Conservation (phyloP, 1,139 yeast genomes). For the Pichia sp. region DNA sequence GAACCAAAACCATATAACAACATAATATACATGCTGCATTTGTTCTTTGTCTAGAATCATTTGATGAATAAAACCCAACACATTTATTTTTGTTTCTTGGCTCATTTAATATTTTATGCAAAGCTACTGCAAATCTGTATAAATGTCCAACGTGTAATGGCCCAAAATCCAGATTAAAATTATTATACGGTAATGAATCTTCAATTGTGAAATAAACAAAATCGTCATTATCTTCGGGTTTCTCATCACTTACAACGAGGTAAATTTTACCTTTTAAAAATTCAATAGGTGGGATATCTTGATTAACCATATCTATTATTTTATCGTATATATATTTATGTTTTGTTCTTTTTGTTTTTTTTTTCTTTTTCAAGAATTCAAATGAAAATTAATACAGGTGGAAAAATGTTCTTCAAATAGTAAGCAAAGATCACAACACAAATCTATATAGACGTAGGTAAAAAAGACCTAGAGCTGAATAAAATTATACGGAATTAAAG, state of each 20-base stretch:
- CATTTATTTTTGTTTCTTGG: constrained; percentile 81
- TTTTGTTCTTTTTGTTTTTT: neutral
- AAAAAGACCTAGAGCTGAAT: no score
- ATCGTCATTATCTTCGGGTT: constrained; percentile 72
- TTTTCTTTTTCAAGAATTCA: no score
- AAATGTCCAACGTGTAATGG: constrained; percentile 91
- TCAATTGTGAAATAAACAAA: constrained; percentile 88
- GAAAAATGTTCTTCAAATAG: no score
- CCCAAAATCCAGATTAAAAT: constrained; percentile 94
- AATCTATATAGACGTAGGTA: no score
- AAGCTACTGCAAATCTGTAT: constrained; percentile 88
- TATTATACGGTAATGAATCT: constrained; percentile 82
- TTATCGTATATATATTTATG: neutral
- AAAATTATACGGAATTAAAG: no score
- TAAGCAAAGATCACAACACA: no score
- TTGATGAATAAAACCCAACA: constrained; percentile 81
- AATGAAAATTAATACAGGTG: no score
- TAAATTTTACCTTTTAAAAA: constrained; percentile 56
- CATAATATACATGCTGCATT: constrained; percentile 93
- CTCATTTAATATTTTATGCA: constrained; percentile 86
- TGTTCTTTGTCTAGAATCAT: constrained; percentile 75
- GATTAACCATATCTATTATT: constrained; percentile 1
- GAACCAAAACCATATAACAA: constrained; percentile 91
- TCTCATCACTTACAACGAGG: constrained; percentile 78
- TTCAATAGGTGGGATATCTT: constrained; percentile 29